Conservation (phyloP, 176 grass and related monocot species). For the Eleusine coracana region DNA sequence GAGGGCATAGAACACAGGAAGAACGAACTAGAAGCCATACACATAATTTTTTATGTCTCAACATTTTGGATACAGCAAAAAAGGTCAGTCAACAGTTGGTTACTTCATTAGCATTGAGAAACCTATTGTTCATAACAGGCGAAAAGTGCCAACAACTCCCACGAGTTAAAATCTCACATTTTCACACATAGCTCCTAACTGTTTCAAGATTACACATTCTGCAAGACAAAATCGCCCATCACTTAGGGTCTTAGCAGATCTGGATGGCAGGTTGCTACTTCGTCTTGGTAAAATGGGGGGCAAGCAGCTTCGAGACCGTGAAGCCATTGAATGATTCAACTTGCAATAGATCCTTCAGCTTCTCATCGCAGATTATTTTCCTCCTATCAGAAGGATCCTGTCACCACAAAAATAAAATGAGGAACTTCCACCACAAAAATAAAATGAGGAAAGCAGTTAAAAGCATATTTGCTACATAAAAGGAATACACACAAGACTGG, state of each 20-base stretch:
- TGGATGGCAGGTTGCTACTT: conserved; percentile 44
- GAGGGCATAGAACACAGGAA: conserved; percentile 5
- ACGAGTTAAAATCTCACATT: conserved; percentile 44
- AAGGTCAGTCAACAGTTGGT: conserved; percentile 24
- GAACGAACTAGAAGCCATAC: conserved; percentile 10
- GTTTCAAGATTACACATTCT: conserved; percentile 53
- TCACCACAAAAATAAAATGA: conserved; percentile 40
- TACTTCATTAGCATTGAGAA: conserved; percentile 27
- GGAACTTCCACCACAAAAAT: conserved; percentile 26
- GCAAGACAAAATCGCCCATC: conserved; percentile 62
- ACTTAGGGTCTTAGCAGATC: conserved; percentile 48
- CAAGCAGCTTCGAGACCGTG: conserved; percentile 75
- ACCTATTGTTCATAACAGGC: conserved; percentile 36
- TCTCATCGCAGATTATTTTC: conserved; percentile 95
- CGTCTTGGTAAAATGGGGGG: conserved; percentile 87
- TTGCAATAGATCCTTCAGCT: conserved; percentile 88
- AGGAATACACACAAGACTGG: background rate
- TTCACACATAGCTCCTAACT: conserved; percentile 36
- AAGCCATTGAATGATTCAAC: conserved; percentile 92
- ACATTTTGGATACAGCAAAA: background rate
- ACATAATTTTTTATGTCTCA: conserved; percentile 1
- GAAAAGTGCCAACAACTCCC: conserved; percentile 17
- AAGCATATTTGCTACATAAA: conserved; percentile 18
- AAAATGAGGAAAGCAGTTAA: conserved; percentile 28
- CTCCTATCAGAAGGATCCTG: conserved; percentile 98